Evolutionary conservation across 2,329 filamentous ascomycete species (phyloP), one percentile per base, ranked within the genome.

Genomic region (Xylariomycetidae sp.): DNA sequence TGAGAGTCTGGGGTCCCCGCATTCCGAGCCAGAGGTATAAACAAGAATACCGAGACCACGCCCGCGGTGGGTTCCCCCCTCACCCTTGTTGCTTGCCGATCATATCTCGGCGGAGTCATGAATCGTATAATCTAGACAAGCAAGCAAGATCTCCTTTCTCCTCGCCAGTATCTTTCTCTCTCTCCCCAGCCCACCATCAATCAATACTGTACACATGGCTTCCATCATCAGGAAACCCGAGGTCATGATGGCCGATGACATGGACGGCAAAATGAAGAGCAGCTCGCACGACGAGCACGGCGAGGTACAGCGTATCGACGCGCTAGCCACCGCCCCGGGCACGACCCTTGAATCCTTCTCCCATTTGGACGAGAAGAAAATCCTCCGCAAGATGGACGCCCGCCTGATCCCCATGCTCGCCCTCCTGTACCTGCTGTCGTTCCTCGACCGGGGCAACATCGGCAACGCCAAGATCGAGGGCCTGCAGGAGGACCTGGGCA

Each of bases 401-500:
- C 67, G 64, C 3, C 49, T 75, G 15, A 70, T 74, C 11, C 78
- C 78, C 0, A 70, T 72, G 82, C 51, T 92, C 71, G 67, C 85
- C 8, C 30, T 76, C 16, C 66, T 86, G 1, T 86, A 85, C 46
- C 63, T 86, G 0, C 66, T 86, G 1, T 82, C 78, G 16, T 86
- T 82, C 51, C 68, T 86, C 16, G 82, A 86, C 51, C 68, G 69
- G 14, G 78, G 77, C 7, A 85, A 85, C 46, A 72, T 73, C 29
- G 70, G 70, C 36, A 84, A 84, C 49, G 80, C 81, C 10, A 84
- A 82, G 56, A 80, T 85, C 32, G 70, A 72, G 45, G 70, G 69
- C 2, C 58, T 77, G 1, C 62, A 69, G 27, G 62, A 77, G 37
- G 66, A 72, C 34, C 53, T 74, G 12, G 41, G 69, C 11, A 76